Evolutionary conservation across 768 basidiomycete genomes (phyloP).

Genomic region (Tulasnella sp.): DNA sequence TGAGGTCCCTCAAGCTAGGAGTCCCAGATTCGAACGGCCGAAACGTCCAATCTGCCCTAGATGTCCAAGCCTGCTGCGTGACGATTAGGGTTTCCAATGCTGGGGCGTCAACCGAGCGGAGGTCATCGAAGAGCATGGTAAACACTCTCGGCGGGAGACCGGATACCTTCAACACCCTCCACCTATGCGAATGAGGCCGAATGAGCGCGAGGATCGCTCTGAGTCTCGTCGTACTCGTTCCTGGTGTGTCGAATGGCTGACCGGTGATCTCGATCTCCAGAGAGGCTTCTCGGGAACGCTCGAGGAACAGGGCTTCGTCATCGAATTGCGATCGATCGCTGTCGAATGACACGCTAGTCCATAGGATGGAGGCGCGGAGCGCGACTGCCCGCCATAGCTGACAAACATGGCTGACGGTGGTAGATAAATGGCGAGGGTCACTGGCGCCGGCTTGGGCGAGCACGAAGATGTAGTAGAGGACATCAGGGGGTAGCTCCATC

Average conservation of each 20-base stretch:
- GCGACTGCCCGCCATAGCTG: not conserved
- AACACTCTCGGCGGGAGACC: not conserved
- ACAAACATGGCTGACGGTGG: conserved; percentile 9
- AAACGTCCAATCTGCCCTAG: not conserved
- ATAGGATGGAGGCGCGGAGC: not conserved
- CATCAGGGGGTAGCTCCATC: not conserved
- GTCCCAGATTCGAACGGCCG: conserved; percentile 14
- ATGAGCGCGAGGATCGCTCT: not conserved
- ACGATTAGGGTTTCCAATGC: not conserved
- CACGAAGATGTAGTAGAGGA: conserved; percentile 13
- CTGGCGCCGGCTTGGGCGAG: not conserved
- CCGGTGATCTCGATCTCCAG: conserved; percentile 18
- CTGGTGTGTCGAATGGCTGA: not conserved
- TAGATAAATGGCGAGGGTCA: not conserved
- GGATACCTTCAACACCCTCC: not conserved
- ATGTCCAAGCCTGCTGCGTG: not conserved
- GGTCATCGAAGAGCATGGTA: conserved; percentile 6
- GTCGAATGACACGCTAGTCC: not conserved
- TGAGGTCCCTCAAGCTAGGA: not conserved
- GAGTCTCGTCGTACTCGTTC: not conserved
- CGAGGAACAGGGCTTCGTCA: not conserved
- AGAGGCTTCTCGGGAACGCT: conserved; percentile 3
- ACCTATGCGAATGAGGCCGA: not conserved
- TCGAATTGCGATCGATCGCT: not conserved
- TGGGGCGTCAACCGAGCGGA: not conserved